Evolutionary conservation across 2,329 filamentous ascomycete species (phyloP).

Genomic region (Penicillium brevicompactum): DNA sequence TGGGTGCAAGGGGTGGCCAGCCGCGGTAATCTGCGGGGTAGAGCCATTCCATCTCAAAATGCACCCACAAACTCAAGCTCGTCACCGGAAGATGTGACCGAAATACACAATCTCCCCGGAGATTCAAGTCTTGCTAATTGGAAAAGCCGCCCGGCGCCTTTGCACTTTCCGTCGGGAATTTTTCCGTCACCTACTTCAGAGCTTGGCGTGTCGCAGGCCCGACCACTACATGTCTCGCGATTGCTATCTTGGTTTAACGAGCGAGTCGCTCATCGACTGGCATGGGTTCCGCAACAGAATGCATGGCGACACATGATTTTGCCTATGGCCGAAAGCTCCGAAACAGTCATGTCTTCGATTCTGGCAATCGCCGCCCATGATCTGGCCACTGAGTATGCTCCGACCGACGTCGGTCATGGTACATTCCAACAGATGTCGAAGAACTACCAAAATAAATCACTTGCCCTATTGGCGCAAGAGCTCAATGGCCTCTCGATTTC

Average conservation of each 20-base stretch:
- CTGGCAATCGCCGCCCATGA: slow-evolving; percentile 23
- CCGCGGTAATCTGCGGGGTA: slow-evolving; percentile 26
- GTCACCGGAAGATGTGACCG: not conserved
- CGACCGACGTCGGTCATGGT: not conserved
- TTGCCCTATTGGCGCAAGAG: slow-evolving; percentile 3
- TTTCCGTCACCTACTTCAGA: not conserved
- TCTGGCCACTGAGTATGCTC: slow-evolving; percentile 10
- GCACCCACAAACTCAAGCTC: not conserved
- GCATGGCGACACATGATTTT: slow-evolving; percentile 23
- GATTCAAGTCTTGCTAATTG: not conserved
- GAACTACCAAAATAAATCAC: slow-evolving; percentile 9
- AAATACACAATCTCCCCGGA: not conserved
- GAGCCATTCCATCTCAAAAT: slow-evolving; percentile 16
- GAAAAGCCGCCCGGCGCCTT: not conserved
- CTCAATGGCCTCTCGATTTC: slow-evolving; percentile 2
- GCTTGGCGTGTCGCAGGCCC: not conserved
- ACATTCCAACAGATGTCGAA: slow-evolving; percentile 10
- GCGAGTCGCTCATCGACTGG: slow-evolving; percentile 10
- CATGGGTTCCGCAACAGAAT: slow-evolving; percentile 19
- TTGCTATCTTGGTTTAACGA: slow-evolving; percentile 10
- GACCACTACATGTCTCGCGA: slow-evolving; percentile 4
- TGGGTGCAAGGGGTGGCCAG: slow-evolving; percentile 31
- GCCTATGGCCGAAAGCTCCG: slow-evolving; percentile 18
- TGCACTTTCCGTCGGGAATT: not conserved
- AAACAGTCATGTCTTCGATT: slow-evolving; percentile 23